Base-by-base conservation (phyloP, 2,329 filamentous ascomycete genomes). In the Elsinoe fawcettii region DNA sequence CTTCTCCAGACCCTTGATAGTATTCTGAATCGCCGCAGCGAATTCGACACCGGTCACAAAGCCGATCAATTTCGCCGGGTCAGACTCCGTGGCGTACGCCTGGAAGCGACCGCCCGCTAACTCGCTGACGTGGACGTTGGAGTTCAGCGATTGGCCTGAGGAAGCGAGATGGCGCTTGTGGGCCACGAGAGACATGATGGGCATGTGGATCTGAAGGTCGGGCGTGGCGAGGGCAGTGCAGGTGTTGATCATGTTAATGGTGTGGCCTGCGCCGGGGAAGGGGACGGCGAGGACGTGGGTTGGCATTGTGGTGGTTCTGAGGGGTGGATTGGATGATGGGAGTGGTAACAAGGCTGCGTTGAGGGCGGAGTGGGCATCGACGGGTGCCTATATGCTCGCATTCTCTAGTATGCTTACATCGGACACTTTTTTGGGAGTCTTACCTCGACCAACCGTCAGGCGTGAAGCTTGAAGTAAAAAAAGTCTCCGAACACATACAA, bases 211-310 rank as follows among this genome's bases (percentile, higher is more conserved):
- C 25, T 32, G 27, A 9, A 51, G 27, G n/a, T 22, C 23, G 14
- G 47, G 2, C 2, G 46, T 51, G 25, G 46, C 46, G 46, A 51
- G 46, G 25, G 46, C 46, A 18, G 30, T 32, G 11, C 8, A 11
- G 25, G 30, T 36, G 46, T 51, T 51, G 46, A 51, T 32, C 25
- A 32, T 51, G 46, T 51, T 51, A 23, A 51, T 51, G 2, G 46
- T 36, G 30, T 51, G 25, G 22, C 22, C 46, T 11, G 46, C 46
- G 23, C 46, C 46, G 9, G 46, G 46, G 23, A 51, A 51, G 41
- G 41, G 41, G 18, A 44, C 22, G 41, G 41, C 41, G 41, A 44
- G 41, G 41, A 44, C 22, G 41, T 44, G 41, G 41, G 41, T 11
- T 23, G 41, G 41, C 41, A 44, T 44, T 2, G 37, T 41, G 37